Conservation (phyloP, 2,329 filamentous ascomycete species). For the Colletotrichum noveboracense region DNA sequence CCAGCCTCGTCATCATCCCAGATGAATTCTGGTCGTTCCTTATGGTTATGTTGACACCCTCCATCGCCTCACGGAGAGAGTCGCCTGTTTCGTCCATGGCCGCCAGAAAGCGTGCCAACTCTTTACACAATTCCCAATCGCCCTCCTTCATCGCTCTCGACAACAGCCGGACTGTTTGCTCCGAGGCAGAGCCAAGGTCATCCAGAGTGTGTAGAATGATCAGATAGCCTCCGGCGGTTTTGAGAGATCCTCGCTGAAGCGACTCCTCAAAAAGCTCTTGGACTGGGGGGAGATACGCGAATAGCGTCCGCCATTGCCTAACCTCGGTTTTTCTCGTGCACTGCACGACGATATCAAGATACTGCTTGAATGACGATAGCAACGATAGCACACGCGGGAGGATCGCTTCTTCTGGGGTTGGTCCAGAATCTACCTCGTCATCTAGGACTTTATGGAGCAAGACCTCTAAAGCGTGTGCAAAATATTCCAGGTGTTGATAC, state of each 20-base stretch:
- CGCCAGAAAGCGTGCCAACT: constrained; percentile 92
- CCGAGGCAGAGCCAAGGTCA: constrained; percentile 70
- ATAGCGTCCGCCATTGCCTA: constrained; percentile 92
- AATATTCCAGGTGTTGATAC: constrained; percentile 88
- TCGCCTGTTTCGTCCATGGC: constrained; percentile 88
- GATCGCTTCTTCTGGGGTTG: constrained; percentile 66
- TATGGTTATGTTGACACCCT: constrained; percentile 56
- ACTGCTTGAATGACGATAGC: constrained; percentile 78
- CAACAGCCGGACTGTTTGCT: constrained; percentile 82
- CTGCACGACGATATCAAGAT: constrained; percentile 94
- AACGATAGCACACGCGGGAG: constrained; percentile 68
- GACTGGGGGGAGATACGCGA: constrained; percentile 87
- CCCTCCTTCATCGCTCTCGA: constrained; percentile 80
- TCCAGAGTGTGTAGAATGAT: constrained; percentile 87
- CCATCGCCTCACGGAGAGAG: constrained; percentile 76
- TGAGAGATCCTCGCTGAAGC: constrained; percentile 81
- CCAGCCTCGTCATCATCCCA: constrained; percentile 18
- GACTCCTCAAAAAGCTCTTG: constrained; percentile 94
- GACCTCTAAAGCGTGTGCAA: constrained; percentile 90
- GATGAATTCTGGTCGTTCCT: constrained; percentile 23
- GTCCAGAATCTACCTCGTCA: constrained; percentile 82
- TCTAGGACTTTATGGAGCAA: constrained; percentile 92
- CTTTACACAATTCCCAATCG: constrained; percentile 96
- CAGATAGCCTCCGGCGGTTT: constrained; percentile 96
- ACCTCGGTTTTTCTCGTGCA: constrained; percentile 98